phyloP scores from a whole-genome alignment of 1,139 yeast genomes.

The Pichia sp. region DNA sequence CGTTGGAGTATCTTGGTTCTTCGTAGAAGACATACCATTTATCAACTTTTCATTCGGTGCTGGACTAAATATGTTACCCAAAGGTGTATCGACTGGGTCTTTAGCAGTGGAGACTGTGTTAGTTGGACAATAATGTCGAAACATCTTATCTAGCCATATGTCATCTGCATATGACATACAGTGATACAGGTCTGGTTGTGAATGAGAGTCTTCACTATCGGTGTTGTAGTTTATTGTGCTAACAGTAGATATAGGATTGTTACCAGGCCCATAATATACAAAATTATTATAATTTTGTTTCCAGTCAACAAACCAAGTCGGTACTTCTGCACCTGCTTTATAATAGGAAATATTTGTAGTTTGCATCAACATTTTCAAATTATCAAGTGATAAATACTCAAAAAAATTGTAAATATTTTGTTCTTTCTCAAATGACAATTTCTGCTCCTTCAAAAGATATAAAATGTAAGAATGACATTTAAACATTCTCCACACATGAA shows the following conservation, averaged over 20 bases:
- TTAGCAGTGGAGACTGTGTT: no score
- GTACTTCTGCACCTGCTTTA: not conserved
- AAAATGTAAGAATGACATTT: constrained; percentile 39
- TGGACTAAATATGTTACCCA: no score
- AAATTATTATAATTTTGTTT: not conserved
- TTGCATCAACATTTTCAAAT: constrained; percentile 8
- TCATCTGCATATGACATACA: not conserved
- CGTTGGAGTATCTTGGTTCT: no score
- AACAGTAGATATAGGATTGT: not conserved
- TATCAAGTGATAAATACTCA: constrained; percentile 10
- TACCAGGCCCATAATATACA: not conserved
- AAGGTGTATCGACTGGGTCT: no score
- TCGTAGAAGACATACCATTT: no score
- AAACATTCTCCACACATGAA: constrained; percentile 47
- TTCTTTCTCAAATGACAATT: not conserved
- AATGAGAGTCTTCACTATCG: no score
- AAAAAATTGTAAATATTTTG: constrained; percentile 11
- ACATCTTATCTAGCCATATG: not conserved
- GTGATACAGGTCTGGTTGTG: no score
- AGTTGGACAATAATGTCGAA: not conserved
- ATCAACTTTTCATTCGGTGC: no score
- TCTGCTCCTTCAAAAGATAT: constrained; percentile 25
- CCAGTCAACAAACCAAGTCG: constrained; percentile 5
- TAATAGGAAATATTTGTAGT: not conserved
- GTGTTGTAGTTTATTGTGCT: no score